Conservation (phyloP, 1,284 basidiomycete species). For the Neolentinus lepideus region DNA sequence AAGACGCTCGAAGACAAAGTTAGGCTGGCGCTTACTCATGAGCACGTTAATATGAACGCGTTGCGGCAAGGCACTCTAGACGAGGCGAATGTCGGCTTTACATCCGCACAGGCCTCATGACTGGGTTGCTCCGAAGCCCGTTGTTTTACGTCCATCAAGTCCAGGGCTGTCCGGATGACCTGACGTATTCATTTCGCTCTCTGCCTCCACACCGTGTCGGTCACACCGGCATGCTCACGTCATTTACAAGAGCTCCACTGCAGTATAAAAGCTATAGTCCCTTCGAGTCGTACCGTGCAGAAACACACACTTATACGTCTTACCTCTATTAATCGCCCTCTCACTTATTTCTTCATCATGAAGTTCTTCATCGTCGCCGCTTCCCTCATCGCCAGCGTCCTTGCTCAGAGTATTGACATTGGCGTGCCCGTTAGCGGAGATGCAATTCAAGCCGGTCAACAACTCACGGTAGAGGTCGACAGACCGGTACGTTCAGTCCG, state of each 20-base stretch:
- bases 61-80: background rate
- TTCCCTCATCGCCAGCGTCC: conserved; percentile 16
- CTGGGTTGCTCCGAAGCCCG: background rate
- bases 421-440: conserved; percentile 26
- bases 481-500: conserved; percentile 29
- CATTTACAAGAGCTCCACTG: background rate
- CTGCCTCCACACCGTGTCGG: background rate
- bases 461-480: conserved; percentile 34
- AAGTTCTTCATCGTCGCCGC: conserved; percentile 15
- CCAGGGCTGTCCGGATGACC: background rate
- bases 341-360: conserved; percentile 6
- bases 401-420: conserved; percentile 35
- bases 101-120: background rate
- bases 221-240: no score
- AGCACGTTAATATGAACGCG: background rate
- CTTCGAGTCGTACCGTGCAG: background rate
- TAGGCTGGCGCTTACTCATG: background rate
- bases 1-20: background rate
- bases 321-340: background rate
- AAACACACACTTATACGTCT: background rate
- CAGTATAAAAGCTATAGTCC: background rate
- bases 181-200: background rate
- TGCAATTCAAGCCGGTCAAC: conserved; percentile 25
- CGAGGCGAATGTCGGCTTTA: background rate
- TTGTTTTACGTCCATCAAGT: background rate